Conservation (phyloP, 2,329 filamentous ascomycete species). For the Endothia cerciana region DNA sequence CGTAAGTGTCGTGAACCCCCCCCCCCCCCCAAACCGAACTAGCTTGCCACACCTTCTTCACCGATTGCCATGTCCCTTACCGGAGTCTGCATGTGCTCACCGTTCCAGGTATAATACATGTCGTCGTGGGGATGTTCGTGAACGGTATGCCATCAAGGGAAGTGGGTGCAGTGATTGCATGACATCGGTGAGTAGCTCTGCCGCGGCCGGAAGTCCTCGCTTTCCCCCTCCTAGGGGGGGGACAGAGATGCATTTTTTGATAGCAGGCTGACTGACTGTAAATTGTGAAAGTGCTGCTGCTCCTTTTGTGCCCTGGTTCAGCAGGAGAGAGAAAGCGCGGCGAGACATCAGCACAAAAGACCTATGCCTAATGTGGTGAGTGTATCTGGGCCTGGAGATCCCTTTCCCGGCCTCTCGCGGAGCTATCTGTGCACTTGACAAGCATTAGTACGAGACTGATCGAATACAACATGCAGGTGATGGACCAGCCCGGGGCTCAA, state of each 20-base stretch:
- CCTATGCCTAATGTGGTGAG: constrained; percentile 15
- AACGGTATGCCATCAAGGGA: constrained; percentile 15
- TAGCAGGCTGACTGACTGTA: neutral
- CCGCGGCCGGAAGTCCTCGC: neutral
- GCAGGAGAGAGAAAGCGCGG: constrained; percentile 24
- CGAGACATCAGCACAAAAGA: neutral
- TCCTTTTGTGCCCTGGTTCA: constrained; percentile 22
- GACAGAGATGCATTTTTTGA: neutral
- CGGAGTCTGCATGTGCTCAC: constrained; percentile 16
- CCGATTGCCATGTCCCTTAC: neutral
- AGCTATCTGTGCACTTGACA: neutral
- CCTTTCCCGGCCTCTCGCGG: neutral
- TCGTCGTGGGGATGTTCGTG: constrained; percentile 21
- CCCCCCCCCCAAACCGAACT: too few relatives aligned
- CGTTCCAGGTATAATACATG: constrained; percentile 10
- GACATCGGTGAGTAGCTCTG: constrained; percentile 16
- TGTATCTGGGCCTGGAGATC: neutral
- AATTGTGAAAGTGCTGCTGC: constrained; percentile 17
- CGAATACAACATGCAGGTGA: neutral
- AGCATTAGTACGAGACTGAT: constrained; percentile 3
- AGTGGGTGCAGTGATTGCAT: constrained; percentile 20
- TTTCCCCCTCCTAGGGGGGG: too few relatives aligned
- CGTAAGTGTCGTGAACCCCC: constrained; percentile 5
- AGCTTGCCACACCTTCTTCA: neutral
- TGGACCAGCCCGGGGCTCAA: constrained; percentile 5